Evolutionary conservation across 257 asterid species (phyloP), one percentile per base, ranked within the genome.

Genomic region (Forsythia viridissima): DNA sequence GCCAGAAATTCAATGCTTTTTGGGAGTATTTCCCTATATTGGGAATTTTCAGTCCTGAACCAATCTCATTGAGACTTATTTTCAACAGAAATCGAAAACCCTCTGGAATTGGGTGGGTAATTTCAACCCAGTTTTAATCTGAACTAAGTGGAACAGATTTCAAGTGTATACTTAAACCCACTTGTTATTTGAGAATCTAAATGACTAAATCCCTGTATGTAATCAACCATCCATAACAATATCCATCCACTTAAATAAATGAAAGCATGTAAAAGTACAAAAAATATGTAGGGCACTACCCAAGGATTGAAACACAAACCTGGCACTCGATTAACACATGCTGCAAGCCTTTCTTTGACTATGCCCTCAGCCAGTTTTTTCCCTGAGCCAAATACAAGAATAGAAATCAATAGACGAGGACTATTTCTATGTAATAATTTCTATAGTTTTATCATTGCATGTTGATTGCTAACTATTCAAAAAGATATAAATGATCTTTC

Each of bases 291-390:
- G 18, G 69, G 37, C 39, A 9, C 38, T 41, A 21, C 61, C 48
- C 46, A 79, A 75, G 63, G 57, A 67, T 15, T 55, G 74, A 76
- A 79, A 76, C 76, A 80, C 90, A 43, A 67, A 79, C 99, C 98
- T 85, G 96, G 96, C 39, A 93, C 89, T 78, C 93, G 87, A 84
- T 93, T 96, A 80, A 96, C 99, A 76, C 97, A 96, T 75, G 99
- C 97, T 18, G 98, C 99, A 46, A 96, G 97, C 81, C 91, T 88
- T 83, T 82, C 98, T 81, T 91, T 92, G 74, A 96, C 93, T 79
- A 96, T 90, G 95, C 99, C 93, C 76, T 88, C 94, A 1, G 97
- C 94, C 81, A 96, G 81, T 82, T 93, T 93, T 86, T 88, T 91
- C 76, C 99, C 99, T 96, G 91, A 79, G 78, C 20, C 52, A 75